Evolutionary conservation across 2,329 filamentous ascomycete genomes (phyloP), one percentile per base, ranked within the genome.

Genomic region (Pseudocercospora pini-densiflorae): DNA sequence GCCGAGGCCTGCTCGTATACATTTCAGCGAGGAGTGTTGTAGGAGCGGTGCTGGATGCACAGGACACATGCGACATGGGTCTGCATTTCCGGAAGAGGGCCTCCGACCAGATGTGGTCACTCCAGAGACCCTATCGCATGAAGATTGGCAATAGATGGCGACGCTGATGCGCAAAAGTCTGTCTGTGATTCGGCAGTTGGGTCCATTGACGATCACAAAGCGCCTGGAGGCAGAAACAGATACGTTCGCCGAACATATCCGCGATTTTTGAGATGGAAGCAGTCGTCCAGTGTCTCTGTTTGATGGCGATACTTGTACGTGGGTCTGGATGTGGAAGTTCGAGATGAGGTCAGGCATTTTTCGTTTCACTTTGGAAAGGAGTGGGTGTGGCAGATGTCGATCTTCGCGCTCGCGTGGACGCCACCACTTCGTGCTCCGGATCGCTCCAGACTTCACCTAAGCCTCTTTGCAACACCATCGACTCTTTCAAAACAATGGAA

Each of bases 341-440:
- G 33, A 40, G 55, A 59, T 43, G 55, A 59, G 40, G 55, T 59
- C 55, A 40, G 55, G 21, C 33, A 36, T 36, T 27, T 23, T 43
- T 33, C 33, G 54, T 58, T 21, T 58, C 54, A 36, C 54, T 58
- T 36, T n/a, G 24, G 16, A 31, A 40, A 24, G 33, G 49, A 9
- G 24, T 29, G 58, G 54, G 19, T 29, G 54, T 29, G 40, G 23
- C 40, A 5, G 21, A 19, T n/a, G 58, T 47, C 58, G 36, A 49
- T 49, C 58, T 10, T 36, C 55, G 23, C 19, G 23, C 40, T 61
- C 43, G 59, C 59, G 59, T 61, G 59, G 59, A 31, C 59, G 59
- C 43, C 59, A 55, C 51, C 51, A 61, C 43, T 12, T 59, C n/a
- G 43, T 33, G 9, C 21, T 33, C 12, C 59, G n/a, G 59, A 61